Base-by-base conservation (phyloP, 805 yeast genomes). In the Candida maltosa region DNA sequence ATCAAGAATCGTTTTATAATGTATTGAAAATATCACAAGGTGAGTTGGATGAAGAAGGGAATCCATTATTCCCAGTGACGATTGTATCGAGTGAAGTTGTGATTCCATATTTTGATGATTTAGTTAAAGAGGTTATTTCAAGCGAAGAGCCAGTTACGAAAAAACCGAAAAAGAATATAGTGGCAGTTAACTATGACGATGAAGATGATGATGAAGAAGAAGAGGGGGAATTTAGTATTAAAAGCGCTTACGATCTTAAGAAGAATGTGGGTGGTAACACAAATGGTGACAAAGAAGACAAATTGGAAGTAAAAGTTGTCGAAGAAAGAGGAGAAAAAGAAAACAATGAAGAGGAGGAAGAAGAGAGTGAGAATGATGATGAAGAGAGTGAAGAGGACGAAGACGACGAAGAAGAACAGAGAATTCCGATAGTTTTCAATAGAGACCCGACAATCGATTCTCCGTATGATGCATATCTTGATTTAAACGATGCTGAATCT, bases 1-100 rank as follows among this genome's bases (percentile, higher is more conserved):
- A 70, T 2, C 84, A 76, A 6, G 75, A 74, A 20, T 63, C 80
- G 0, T 65, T 76, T 4, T 82, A 67, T 56, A 73, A 65, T 18
- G 71, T 77, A 8, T 50, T 72, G 22, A 61, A 64, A 31, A 79
- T 83, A 6, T 51, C 65, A 2, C 74, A 71, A 28, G 64, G 72
- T 11, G 82, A 76, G 38, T 31, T 67, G 22, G 60, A 54, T 24
- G 26, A 33, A 6, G 66, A 56, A 3, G 68, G 56, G 4, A 46
- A 28, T 14, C 83, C 82, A 1, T 26, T 75, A 9, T 78, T 69
- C 45, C 85, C 87, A 0, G 69, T 73, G 0, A 50, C 38, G 17
- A 65, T 83, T 15, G 46, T 47, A 2, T 52, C 50, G 3, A 50
- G 65, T 7, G 70, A 66, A 34, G 69, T 80, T 3, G 47, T 70